phyloP scores from a whole-genome alignment of 345 rosid genomes.

The Citrus reticulata region DNA sequence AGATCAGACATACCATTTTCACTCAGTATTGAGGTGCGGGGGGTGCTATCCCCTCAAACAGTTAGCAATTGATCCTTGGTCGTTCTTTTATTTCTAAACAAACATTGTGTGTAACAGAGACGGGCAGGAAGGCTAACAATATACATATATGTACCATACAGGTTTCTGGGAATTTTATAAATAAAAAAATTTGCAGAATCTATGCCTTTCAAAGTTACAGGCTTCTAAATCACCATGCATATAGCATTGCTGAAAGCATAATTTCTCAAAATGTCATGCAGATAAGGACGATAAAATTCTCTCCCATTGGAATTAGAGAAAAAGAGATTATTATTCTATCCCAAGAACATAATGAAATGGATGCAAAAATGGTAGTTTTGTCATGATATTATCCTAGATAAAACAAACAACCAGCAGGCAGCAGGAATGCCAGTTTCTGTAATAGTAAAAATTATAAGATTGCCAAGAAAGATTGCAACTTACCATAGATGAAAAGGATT shows the following conservation, averaged over 20 bases:
- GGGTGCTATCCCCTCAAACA: no score
- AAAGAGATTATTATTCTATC: background rate
- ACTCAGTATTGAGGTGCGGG: background rate
- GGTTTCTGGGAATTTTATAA: no score
- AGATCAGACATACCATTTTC: background rate
- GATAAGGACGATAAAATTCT: background rate
- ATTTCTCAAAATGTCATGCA: background rate
- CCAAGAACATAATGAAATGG: background rate
- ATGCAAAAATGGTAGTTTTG: background rate
- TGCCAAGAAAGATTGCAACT: constrained; percentile 18
- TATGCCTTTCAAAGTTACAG: background rate
- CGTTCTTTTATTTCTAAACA: no score
- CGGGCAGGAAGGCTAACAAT: background rate
- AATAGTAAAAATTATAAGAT: background rate
- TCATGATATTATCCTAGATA: background rate
- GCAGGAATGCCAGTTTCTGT: background rate
- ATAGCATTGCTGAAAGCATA: background rate
- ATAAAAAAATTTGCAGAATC: no score
- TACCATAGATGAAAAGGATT: constrained; percentile 74
- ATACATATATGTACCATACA: no score
- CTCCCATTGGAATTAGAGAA: background rate
- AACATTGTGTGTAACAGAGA: background rate
- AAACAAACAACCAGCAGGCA: background rate
- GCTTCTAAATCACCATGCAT: background rate
- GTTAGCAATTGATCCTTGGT: no score